Conservation (phyloP, 2,329 filamentous ascomycete species). For the Tympanopsis confertula region DNA sequence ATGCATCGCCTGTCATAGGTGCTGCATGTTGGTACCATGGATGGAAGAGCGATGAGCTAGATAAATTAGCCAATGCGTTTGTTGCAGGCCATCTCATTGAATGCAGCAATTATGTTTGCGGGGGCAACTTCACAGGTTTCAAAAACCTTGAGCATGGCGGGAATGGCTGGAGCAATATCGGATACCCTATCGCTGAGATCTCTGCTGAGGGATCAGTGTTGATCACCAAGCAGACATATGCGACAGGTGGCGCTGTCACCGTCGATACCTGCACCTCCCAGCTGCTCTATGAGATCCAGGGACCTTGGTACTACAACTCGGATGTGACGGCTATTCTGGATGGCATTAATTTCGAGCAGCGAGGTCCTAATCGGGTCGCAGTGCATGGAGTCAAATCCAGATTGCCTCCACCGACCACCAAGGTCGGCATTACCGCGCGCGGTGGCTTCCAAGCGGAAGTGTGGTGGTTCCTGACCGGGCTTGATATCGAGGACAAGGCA, state of each 20-base stretch:
- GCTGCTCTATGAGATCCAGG: slow-evolving; percentile 24
- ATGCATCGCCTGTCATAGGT: slow-evolving; percentile 40
- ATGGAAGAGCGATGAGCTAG: slow-evolving; percentile 33
- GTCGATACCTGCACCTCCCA: slow-evolving; percentile 15
- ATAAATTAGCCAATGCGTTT: slow-evolving; percentile 35
- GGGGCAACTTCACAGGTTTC: slow-evolving; percentile 41
- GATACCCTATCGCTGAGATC: slow-evolving; percentile 25
- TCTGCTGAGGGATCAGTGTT: slow-evolving; percentile 16
- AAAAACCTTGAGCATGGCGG: slow-evolving; percentile 17
- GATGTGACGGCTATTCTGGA: slow-evolving; percentile 18
- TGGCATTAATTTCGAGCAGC: slow-evolving; percentile 29
- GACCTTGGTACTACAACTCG: slow-evolving; percentile 18
- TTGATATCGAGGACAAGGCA: slow-evolving; percentile 29
- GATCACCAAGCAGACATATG: slow-evolving; percentile 17
- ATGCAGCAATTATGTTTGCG: slow-evolving; percentile 39
- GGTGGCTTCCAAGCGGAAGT: slow-evolving; percentile 31
- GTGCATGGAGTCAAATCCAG: slow-evolving; percentile 19
- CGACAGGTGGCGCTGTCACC: neutral
- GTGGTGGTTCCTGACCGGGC: slow-evolving; percentile 27
- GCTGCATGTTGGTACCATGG: slow-evolving; percentile 43
- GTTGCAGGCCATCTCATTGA: slow-evolving; percentile 42
- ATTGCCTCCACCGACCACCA: slow-evolving; percentile 18
- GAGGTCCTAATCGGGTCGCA: slow-evolving; percentile 13
- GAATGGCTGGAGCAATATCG: slow-evolving; percentile 10
- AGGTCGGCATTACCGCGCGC: slow-evolving; percentile 12